Base-by-base conservation (phyloP, 495 filamentous ascomycete species). In the Neurospora pannonica region DNA sequence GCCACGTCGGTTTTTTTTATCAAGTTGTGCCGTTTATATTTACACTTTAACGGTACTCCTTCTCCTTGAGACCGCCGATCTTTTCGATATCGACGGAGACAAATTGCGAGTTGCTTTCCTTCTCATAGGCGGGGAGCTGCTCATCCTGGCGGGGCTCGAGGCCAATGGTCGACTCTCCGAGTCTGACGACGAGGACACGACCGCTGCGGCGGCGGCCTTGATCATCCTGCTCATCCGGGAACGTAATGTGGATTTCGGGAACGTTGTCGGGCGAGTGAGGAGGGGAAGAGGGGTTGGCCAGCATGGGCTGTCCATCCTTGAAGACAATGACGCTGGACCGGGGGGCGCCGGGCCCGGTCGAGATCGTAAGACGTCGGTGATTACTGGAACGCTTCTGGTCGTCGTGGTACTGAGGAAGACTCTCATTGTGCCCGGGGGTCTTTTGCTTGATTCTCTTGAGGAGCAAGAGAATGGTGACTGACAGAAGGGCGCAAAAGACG, bases 171-270 rank as follows among this genome's bases (percentile, higher is more conserved):
- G 93, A 91, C 69, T 98, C 97, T 74, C 94, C 95, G 75, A 99
- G 94, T 62, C 92, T 87, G 36, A 99, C 95, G 13, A 98, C 89
- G n/a, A 99, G 92, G 36, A 97, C 92, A 11, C 94, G 88, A 37
- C 94, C 95, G 70, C 92, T 94, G 84, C 92, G 93, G 74, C 88
- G 88, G 81, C 92, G 92, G 72, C 97, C 97, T 62, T 90, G 89
- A 76, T 97, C 92, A 78, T 94, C 95, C 71, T 92, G 89, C 87
- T 98, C 95, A 76, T 99, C 96, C 17, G 96, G 96, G 85, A 99
- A 98, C 0, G 96, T 99, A 79, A 99, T 97, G 81, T 95, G 93
- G 79, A 99, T 99, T 83, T 98, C 94, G 13, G 96, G 96, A 15
- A 98, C 89, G 73, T 87, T 87, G 76, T 85, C 87, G n/a, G 93